Evolutionary conservation across 768 basidiomycete species (phyloP), one percentile per base, ranked within the genome.

Genomic region (Lactarius indigo): DNA sequence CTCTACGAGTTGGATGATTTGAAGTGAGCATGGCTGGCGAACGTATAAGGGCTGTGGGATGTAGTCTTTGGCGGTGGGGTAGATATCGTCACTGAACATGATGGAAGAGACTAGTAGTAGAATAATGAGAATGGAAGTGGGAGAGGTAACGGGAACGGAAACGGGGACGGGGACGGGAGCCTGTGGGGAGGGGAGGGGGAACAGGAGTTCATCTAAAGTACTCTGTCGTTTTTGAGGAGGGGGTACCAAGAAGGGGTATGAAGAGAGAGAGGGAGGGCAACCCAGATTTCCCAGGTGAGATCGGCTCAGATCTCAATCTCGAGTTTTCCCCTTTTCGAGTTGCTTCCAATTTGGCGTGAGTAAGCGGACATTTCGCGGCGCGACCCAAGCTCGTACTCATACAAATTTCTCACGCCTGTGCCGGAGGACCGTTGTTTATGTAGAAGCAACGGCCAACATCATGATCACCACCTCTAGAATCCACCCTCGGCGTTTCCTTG

Each of bases 311-410:
- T 69, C 69, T 42, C 17, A 39, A 64, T 64, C 66, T 64, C 17
- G 39, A 15, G 56, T 17, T 52, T 63, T 55, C 61, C 62, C 69
- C 50, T 64, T 68, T 68, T 30, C 1, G 23, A 62, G 6, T 1
- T 17, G 63, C 59, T 57, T 64, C 61, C 69, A 54, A 66, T 68
- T 63, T 52, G 44, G 62, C 66, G 67, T 69, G 67, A 64, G 62
- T 64, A 64, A 64, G 71, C 73, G 73, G 73, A 71, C 71, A 70
- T 74, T 74, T 63, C 69, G 65, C 73, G 72, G 73, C 63, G 62
- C 65, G 58, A 57, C 55, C 59, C 47, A 57, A 52, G 50, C 57
- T 58, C 30, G 56, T 59, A 52, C 57, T 57, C 42, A 23, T 33
- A n/a, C 1, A n/a, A 1, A 44, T 52, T 56, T 66, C 63, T 50